Percentiles rank a stretch among this genome's conserved stretches.
Evolutionary conservation across 2,329 filamentous ascomycete genomes (phyloP).

Genomic region (Diaporthe destruens): DNA sequence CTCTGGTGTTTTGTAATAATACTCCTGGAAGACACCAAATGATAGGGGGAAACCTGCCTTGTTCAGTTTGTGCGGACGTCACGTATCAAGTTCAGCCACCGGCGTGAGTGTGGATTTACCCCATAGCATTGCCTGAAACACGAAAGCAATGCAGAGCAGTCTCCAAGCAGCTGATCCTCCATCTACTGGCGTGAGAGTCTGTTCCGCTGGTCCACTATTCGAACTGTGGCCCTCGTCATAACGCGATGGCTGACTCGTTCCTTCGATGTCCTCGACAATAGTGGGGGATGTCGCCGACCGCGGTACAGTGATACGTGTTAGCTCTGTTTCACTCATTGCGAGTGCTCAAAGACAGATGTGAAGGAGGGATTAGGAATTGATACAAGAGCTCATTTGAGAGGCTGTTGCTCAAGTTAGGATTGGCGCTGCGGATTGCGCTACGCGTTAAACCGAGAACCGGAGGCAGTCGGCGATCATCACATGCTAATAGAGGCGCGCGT

Average conservation of each 20-base stretch:
- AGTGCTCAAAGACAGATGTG: background rate
- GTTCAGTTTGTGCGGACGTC: background rate
- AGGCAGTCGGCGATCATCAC: background rate
- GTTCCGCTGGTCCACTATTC: background rate
- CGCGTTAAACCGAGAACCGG: background rate
- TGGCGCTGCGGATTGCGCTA: background rate
- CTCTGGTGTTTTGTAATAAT: conserved; percentile 47
- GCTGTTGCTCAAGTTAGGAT: background rate
- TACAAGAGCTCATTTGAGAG: background rate
- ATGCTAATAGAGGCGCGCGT: background rate
- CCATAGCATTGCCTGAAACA: conserved; percentile 47
- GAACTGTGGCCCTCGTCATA: conserved; percentile 1
- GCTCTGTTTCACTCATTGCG: conserved; percentile 13
- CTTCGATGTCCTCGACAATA: background rate
- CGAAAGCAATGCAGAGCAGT: conserved; percentile 44
- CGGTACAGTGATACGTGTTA: background rate
- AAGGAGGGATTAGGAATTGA: background rate
- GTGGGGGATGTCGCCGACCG: background rate
- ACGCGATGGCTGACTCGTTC: background rate
- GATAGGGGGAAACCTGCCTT: conserved; percentile 46
- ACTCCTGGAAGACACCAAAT: conserved; percentile 49
- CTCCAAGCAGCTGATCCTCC: conserved; percentile 45
- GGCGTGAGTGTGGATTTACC: conserved; percentile 31
- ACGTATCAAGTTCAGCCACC: background rate
- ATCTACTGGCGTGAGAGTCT: conserved; percentile 44